These are phyloP conservation scores for Sanghuangporus baumii DNA, from an alignment of 1,284 basidiomycete species.

Conservation along the genomic window DNA sequence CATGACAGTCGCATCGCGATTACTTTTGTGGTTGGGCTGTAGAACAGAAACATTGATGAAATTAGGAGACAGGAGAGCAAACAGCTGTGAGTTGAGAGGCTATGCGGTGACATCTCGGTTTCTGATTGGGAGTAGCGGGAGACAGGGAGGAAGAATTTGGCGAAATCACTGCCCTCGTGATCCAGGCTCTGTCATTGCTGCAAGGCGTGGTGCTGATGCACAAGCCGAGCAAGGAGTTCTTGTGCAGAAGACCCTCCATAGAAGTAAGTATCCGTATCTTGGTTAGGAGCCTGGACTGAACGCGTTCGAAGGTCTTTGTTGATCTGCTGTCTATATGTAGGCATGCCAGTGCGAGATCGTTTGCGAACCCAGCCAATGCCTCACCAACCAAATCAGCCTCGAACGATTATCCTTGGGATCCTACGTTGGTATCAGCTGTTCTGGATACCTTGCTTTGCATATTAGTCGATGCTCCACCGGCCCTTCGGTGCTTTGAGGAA, in stretches of 20 bases:
- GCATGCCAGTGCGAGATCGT: conserved; percentile 38
- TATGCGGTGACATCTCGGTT: not conserved
- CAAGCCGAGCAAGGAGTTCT: conserved; percentile 56
- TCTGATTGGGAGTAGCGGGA: not conserved
- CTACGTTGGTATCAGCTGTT: conserved; percentile 51
- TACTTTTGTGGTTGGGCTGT: conserved; percentile 48
- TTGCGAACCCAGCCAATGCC: conserved; percentile 20
- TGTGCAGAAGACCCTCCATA: conserved; percentile 63
- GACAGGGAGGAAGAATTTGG: conserved; percentile 35
- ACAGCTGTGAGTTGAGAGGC: conserved; percentile 2
- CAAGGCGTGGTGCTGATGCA: conserved; percentile 81
- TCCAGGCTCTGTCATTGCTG: conserved; percentile 58
- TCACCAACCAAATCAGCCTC: conserved; percentile 19
- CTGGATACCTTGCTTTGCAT: conserved; percentile 81
- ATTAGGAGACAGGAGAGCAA: conserved; percentile 5
- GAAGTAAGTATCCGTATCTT: conserved; percentile 46
- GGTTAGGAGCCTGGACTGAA: conserved; percentile 1
- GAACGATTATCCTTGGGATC: conserved; percentile 20
- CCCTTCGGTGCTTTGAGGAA: conserved; percentile 73
- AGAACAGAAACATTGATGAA: conserved; percentile 38
- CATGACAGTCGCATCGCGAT: conserved; percentile 49
- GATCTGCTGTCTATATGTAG: conserved; percentile 67
- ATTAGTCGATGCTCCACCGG: conserved; percentile 72
- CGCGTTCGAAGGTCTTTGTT: conserved; percentile 46
- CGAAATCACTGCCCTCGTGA: conserved; percentile 42